Evolutionary conservation across 164 flowering plant genomes (phyloP).

Genomic region (Magnolia kwangsiensis): DNA sequence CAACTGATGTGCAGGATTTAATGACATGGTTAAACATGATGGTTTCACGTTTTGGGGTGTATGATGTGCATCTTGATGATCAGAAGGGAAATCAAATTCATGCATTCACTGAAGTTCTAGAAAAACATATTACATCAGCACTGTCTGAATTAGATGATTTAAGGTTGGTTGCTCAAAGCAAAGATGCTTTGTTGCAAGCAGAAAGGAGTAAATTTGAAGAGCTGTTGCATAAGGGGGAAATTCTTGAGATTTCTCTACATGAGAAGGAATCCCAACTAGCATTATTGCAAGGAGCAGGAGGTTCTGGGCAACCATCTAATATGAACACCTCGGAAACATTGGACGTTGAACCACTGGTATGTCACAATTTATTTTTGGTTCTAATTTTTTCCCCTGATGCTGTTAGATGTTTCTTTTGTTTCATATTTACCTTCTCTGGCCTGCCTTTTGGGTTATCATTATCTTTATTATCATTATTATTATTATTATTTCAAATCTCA

Average conservation of each 20-base stretch:
- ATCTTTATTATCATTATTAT: not conserved
- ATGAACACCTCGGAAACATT: conserved; percentile 45
- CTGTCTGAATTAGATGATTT: conserved; percentile 64
- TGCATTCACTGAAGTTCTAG: conserved; percentile 46
- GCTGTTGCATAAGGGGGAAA: conserved; percentile 42
- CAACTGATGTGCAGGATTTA: conserved; percentile 53
- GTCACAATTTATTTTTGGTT: conserved; percentile 12
- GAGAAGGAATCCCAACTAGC: conserved; percentile 67
- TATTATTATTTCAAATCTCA: not conserved
- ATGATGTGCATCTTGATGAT: conserved; percentile 34
- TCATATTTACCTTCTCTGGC: not conserved
- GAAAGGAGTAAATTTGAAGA: conserved; percentile 69
- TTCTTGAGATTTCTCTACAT: conserved; percentile 56
- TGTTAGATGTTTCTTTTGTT: not conserved
- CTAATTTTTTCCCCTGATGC: not conserved
- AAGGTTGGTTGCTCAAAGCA: conserved; percentile 43
- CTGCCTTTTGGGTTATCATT: not conserved
- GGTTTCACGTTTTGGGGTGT: conserved; percentile 36
- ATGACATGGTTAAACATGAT: conserved; percentile 56
- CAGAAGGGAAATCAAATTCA: conserved; percentile 19
- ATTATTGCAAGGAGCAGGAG: conserved; percentile 43
- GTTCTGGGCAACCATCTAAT: conserved; percentile 34
- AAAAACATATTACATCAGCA: conserved; percentile 48
- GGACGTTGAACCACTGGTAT: conserved; percentile 81
- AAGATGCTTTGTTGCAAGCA: conserved; percentile 50